A percentile compares a stretch with the other conserved stretches of the same genome.
Conservation (phyloP, 352 stramenopile genomes). For the Globisporangium solare region DNA sequence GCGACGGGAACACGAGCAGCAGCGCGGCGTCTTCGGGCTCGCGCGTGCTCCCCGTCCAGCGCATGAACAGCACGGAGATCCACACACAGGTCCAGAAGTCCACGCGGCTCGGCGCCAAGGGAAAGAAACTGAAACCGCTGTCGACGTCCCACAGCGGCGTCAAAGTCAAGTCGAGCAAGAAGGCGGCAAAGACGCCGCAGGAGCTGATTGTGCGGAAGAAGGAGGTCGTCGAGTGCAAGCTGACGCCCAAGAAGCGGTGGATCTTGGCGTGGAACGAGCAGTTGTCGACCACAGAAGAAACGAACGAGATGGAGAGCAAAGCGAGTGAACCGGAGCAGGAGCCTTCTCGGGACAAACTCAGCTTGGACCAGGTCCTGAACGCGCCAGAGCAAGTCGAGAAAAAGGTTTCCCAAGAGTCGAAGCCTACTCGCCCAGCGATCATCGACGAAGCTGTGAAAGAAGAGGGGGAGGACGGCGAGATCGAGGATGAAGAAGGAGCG, state of each 20-base stretch:
- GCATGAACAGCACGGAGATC: constrained; percentile 18
- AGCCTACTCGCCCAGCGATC: constrained; percentile 11
- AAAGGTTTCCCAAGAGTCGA: not conserved
- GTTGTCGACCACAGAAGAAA: constrained; percentile 18
- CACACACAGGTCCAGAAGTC: constrained; percentile 23
- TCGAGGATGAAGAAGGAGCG: constrained; percentile 6
- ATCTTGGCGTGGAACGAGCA: constrained; percentile 69
- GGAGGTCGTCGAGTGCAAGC: constrained; percentile 21
- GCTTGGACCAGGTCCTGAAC: not conserved
- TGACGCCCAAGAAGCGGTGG: constrained; percentile 78
- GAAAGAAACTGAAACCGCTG: constrained; percentile 36
- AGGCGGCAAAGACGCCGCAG: constrained; percentile 5
- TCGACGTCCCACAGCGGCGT: constrained; percentile 12
- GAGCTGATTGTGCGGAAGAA: constrained; percentile 7
- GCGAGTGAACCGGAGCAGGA: constrained; percentile 11
- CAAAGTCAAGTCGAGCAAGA: constrained; percentile 15
- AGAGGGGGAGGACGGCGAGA: constrained; percentile 5
- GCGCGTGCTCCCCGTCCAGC: constrained; percentile 1
- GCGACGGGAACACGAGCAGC: constrained; percentile 18
- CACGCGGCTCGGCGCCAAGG: constrained; percentile 18
- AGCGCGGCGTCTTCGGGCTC: not conserved
- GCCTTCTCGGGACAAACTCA: constrained; percentile 3
- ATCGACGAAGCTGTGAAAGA: constrained; percentile 2
- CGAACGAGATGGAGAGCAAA: not conserved
- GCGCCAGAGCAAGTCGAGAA: not conserved